Conservation (phyloP, 1,284 basidiomycete species). For the Mycosarcoma mackinlayi region DNA sequence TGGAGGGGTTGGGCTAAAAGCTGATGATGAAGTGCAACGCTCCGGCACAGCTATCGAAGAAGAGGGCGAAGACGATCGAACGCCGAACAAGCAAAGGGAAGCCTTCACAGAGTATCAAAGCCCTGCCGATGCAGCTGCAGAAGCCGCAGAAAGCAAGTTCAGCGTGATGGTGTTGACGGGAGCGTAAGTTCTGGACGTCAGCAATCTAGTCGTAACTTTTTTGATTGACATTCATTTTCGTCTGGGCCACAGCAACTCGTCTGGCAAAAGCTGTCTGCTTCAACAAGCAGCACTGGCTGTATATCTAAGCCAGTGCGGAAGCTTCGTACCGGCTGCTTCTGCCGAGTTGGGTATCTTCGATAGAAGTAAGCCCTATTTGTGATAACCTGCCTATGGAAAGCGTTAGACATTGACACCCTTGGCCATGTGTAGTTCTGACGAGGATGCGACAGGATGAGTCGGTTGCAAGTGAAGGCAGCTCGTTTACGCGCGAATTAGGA, state of each 20-base stretch:
- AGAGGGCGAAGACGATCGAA: too few relatives aligned
- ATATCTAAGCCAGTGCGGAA: constrained; percentile 41
- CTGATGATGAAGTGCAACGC: not conserved
- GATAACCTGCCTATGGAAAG: not conserved
- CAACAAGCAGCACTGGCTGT: constrained; percentile 44
- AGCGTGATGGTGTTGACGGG: constrained; percentile 50
- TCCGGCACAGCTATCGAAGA: too few relatives aligned
- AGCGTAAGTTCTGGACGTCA: constrained; percentile 23
- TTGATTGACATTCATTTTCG: not conserved
- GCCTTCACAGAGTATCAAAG: not conserved
- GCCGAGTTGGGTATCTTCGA: constrained; percentile 50
- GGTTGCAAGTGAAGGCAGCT: constrained; percentile 43
- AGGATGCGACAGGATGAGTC: constrained; percentile 52
- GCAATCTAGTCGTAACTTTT: not conserved
- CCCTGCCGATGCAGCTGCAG: not conserved
- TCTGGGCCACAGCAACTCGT: constrained; percentile 41
- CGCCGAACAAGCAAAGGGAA: not conserved
- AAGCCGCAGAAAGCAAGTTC: not conserved
- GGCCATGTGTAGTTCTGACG: constrained; percentile 48
- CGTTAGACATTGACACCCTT: too few relatives aligned
- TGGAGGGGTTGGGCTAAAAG: constrained; percentile 21
- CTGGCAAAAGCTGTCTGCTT: constrained; percentile 49
- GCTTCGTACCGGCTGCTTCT: constrained; percentile 34
- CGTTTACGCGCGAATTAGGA: constrained; percentile 43
- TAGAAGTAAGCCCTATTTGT: constrained; percentile 16